Percentiles rank a stretch among this genome's conserved stretches.
Evolutionary conservation across 805 yeast species (phyloP).

Genomic region (Candida nitratophila): DNA sequence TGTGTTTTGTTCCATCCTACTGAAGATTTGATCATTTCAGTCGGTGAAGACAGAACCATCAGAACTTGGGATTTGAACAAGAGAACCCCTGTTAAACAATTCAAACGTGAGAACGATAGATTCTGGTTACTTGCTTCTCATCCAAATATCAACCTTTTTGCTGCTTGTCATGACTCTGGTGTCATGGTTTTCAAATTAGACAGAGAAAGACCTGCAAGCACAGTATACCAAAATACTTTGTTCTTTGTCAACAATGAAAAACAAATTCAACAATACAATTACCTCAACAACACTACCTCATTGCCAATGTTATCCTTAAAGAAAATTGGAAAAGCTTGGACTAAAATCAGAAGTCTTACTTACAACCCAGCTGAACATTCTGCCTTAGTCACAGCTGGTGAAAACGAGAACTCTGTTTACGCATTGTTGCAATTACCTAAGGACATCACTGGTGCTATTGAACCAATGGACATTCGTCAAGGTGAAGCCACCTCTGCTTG

Average conservation of each 20-base stretch:
- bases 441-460: slow-evolving; percentile 88
- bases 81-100: slow-evolving; percentile 88
- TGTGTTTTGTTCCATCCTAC: slow-evolving; percentile 89
- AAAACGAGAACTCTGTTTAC: slow-evolving; percentile 58
- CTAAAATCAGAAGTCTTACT: slow-evolving; percentile 74
- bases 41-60: slow-evolving; percentile 92
- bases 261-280: slow-evolving; percentile 78
- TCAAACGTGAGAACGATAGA: slow-evolving; percentile 88
- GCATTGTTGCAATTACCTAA: slow-evolving; percentile 75
- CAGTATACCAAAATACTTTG: slow-evolving; percentile 64
- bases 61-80: slow-evolving; percentile 96
- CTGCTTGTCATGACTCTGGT: slow-evolving; percentile 95
- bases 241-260: slow-evolving; percentile 76
- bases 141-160: slow-evolving; percentile 86
- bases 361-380: slow-evolving; percentile 92
- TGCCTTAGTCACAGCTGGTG: slow-evolving; percentile 74
- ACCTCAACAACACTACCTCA: slow-evolving; percentile 52
- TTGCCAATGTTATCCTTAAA: slow-evolving; percentile 79
- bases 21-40: slow-evolving; percentile 86
- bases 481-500: slow-evolving; percentile 83
- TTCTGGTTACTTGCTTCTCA: slow-evolving; percentile 91
- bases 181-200: slow-evolving; percentile 96
- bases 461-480: slow-evolving; percentile 71
- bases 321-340: slow-evolving; percentile 80
- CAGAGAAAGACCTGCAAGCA: slow-evolving; percentile 93